Evolutionary conservation across 768 basidiomycete species (phyloP), one percentile per base, ranked within the genome.

Genomic region (Mycena galericulata): DNA sequence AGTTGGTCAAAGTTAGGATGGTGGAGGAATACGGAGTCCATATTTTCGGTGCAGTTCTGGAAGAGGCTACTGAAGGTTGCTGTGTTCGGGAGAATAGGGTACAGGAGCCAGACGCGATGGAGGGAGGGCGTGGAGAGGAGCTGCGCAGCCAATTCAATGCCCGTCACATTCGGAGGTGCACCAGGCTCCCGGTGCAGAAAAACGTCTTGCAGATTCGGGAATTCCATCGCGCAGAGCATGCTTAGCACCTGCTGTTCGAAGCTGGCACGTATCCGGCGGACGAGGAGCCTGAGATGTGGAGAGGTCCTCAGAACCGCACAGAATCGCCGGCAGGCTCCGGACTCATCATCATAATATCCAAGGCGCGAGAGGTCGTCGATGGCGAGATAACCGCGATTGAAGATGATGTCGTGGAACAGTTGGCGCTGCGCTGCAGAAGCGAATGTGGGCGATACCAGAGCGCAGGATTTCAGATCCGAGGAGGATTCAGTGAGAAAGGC

Each of bases 361-460:
- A 65, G n/a, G 22, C 41, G 12, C 11, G 55, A 29, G 24, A 51
- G 15, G 22, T 66, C 65, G 57, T 59, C 57, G 40, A 60, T 46
- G 38, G 49, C 40, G 2, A 34, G 56, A 4, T 22, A 26, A 15
- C 65, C 56, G 12, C 65, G 57, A 60, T 66, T 66, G 50, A 66
- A 36, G 18, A 66, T 60, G 47, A 66, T 60, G 30, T 66, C 65
- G 57, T 26, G 26, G 26, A 66, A 66, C 9, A 66, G 47, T 2
- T 51, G 32, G 32, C 57, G 56, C 15, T 66, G 65, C 17, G 43
- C 57, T 10, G 65, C 38, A n/a, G 65, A 30, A 0, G 65, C 60
- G 50, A 66, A 36, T 36, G 34, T 6, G 34, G 8, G 34, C 34
- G 34, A 36, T 6, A 36, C 14, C 8, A 36, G 34, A 14, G 34